Evolutionary conservation across 2,329 filamentous ascomycete species (phyloP), one percentile per base, ranked within the genome.

Genomic region (Trichoderma pleuroti): DNA sequence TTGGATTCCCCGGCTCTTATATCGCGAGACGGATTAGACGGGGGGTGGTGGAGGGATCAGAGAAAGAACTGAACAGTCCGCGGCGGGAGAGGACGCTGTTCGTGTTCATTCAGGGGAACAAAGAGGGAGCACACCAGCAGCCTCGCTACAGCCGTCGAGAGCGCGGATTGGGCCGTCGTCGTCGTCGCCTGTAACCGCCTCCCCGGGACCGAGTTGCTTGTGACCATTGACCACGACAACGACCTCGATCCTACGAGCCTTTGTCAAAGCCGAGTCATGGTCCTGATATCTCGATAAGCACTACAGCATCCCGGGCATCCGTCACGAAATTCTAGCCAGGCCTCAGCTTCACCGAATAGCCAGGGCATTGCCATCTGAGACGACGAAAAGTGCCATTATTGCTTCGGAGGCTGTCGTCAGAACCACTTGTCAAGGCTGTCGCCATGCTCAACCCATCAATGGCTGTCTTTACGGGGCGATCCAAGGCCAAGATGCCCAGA

Each of bases 11-110:
- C 39, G 28, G 54, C 56, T 52, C 30, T 60, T 28, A 24, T 11
- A 60, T 52, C 21, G 66, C 39, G 66, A 68, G 66, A 21, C 56
- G 46, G 28, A 36, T 28, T 16, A 52, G 49, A 36, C 56, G 66
- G 66, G 66, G 66, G 66, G 66, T 49, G 66, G 66, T 36, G 66
- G 66, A 68, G 66, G 66, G 66, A 36, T 26, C 36, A 16, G 7
- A 21, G 10, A 59, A 46, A n/a, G 36, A 52, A 16, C 49, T 10
- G 36, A 52, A 30, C 49, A 68, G 9, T 16, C 28, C 9, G 34
- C 16, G 56, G 66, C 32, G 57, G 54, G 21, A 49, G 54, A 61
- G 30, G 36, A 52, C 54, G 21, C 39, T 61, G 56, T 14, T 46
- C 56, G 66, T 61, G 56, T 14, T 46, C 56, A 56, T 14, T 49